Base-by-base conservation (phyloP, 306 rosid species). In the Carpinus fangiana region DNA sequence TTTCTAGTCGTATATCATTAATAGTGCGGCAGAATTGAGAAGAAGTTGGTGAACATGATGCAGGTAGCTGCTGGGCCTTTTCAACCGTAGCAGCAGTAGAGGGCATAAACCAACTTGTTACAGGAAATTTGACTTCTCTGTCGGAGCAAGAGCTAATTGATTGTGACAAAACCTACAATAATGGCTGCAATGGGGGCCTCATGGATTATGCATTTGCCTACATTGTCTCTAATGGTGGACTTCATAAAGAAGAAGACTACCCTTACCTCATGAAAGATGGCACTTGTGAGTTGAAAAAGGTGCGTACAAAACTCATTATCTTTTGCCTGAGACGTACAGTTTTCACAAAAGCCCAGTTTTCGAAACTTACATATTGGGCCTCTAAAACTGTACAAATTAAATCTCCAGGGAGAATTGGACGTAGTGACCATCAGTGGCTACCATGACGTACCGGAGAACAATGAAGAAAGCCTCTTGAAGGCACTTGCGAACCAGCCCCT, bases 401-500 rank as follows among this genome's bases (percentile, higher is more conserved):
- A 5, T 41, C 45, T 41, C 61, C 93, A 94, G 98, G 98, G 73
- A 54, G 80, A 78, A 41, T 70, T 74, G 0, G 66, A 86, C 45
- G 81, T 84, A 36, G 98, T 92, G 34, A 90, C 98, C 51, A 95
- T 95, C 8, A 80, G 67, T 47, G 98, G 98, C 2, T 95, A 90
- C 31, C 91, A 85, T 60, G 98, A 95, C 14, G 98, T 95, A 73
- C 98, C 98, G 5, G 80, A 80, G 65, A 92, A 92, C 70, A 84
- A 88, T 47, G 98, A 95, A 82, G 89, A 85, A 62, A 88, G 90
- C 80, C 77, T 95, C 66, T 85, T 92, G 87, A 95, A 92, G 82
- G 98, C 96, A 71, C 88, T 92, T 61, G 94, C 96, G 75, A 87
- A 88, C 84, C 98, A 95, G 76, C 98, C 98, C 61, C 82, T 95